Evolutionary conservation across 306 rosid genomes (phyloP), one percentile per base, ranked within the genome.

Genomic region (Cucurbita ficifolia): DNA sequence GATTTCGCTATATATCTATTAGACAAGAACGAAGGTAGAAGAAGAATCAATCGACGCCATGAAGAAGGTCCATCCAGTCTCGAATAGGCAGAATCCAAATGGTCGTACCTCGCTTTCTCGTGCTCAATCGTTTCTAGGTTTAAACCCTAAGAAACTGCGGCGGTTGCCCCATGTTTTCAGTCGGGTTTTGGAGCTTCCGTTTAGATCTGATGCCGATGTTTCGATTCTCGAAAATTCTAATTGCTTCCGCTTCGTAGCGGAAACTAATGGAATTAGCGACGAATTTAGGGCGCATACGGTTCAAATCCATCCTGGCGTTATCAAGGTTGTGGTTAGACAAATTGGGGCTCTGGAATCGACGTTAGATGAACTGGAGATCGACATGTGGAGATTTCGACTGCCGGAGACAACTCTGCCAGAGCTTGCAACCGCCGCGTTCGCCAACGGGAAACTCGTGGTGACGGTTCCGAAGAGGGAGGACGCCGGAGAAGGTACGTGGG

Each of bases 361-460:
- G 57, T 45, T 89, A 19, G 96, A 91, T 29, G 91, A 88, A 57
- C 80, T 89, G 0, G 97, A 95, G 62, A 89, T 91, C 13, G 99
- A 95, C 19, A 69, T 86, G 87, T 95, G 99, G 99, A 87, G 99
- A 86, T 95, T 91, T 35, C 85, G 99, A 74, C 79, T 95, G 78
- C 99, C 99, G 33, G 97, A 89, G 57, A 80, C 96, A 7, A 89
- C 99, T 13, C 59, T 79, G 77, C 99, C 99, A 22, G 99, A 95
- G 80, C 89, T 89, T 5, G 96, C 97, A 0, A 95, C 92, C 53
- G 99, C 96, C 8, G 88, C 80, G 21, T 88, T 89, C 22, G 88
- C 80, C 0, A 87, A 85, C 13, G 99, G 99, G 0, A 96, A 91
- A 76, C 96, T 95, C 21, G 79, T 91, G 17, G 99, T 95, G 55